Conservation (phyloP, 768 basidiomycete genomes). For the Hirschioporus abietinus region DNA sequence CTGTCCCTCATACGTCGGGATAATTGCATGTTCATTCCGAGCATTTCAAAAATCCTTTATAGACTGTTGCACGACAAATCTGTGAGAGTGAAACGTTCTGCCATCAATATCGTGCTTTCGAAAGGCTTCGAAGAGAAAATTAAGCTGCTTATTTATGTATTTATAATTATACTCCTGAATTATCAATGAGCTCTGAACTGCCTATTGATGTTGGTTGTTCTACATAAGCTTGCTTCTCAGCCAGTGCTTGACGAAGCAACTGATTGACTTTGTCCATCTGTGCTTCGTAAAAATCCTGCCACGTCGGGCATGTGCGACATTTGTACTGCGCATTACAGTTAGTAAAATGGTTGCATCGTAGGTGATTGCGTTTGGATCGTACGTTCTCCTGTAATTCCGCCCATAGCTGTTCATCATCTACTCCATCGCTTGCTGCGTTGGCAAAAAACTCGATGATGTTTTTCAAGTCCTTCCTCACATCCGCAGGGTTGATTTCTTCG, state of each 20-base stretch:
- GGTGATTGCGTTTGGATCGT: slow-evolving; percentile 14
- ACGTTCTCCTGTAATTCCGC: slow-evolving; percentile 42
- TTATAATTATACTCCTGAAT: too few relatives aligned
- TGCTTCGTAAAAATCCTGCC: slow-evolving; percentile 48
- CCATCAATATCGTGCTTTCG: too few relatives aligned
- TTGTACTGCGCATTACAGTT: background rate
- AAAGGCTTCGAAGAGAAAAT: too few relatives aligned
- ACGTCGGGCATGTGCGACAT: slow-evolving; percentile 24
- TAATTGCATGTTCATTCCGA: background rate
- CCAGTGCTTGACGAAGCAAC: background rate
- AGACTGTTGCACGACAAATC: background rate
- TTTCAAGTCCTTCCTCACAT: slow-evolving; percentile 35
- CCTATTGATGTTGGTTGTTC: too few relatives aligned
- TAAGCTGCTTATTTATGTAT: too few relatives aligned
- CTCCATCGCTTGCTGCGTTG: slow-evolving; percentile 34
- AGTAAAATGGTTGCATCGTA: background rate
- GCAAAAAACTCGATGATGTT: slow-evolving; percentile 52
- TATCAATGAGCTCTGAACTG: too few relatives aligned
- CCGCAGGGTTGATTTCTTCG: background rate
- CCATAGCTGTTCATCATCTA: slow-evolving; percentile 45
- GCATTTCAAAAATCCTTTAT: background rate
- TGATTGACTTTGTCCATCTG: slow-evolving; percentile 36
- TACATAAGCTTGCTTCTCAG: background rate
- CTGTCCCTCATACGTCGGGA: background rate
- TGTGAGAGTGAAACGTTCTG: too few relatives aligned